phyloP scores from a whole-genome alignment of 192 early-diverging fungal species.

The Mortierella alpina region DNA sequence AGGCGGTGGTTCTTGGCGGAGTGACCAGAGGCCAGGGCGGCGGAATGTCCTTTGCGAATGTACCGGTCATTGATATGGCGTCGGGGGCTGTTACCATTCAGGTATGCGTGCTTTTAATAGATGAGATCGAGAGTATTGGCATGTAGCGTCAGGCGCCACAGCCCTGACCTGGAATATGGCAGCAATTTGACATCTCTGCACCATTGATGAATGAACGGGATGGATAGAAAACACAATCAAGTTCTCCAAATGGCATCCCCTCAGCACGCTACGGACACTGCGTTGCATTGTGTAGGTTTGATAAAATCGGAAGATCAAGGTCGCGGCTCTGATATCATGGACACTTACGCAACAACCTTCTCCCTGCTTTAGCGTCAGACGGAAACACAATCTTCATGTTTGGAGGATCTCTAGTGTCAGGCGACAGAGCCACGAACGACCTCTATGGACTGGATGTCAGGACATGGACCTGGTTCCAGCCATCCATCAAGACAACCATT shows the following conservation, averaged over 20 bases:
- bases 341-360: background rate
- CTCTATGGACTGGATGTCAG: slow-evolving; percentile 19
- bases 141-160: too few species aligned
- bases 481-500: background rate
- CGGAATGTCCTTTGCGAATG: slow-evolving; percentile 15
- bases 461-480: slow-evolving; percentile 36
- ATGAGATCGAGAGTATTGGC: too few species aligned
- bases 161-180: background rate
- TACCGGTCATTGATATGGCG: slow-evolving; percentile 28
- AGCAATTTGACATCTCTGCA: background rate
- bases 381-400: slow-evolving; percentile 41
- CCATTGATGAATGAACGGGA: background rate
- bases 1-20: slow-evolving; percentile 36
- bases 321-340: background rate
- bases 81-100: slow-evolving; percentile 31
- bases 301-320: background rate
- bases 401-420: slow-evolving; percentile 24
- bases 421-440: slow-evolving; percentile 25
- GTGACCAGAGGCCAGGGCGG: slow-evolving; percentile 2
- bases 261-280: slow-evolving; percentile 41
- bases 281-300: slow-evolving; percentile 34
- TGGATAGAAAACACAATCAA: slow-evolving; percentile 24
- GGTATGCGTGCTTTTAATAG: slow-evolving; percentile 6
- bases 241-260: background rate
- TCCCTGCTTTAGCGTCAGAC: slow-evolving; percentile 22